Evolutionary conservation across 192 early-diverging fungal species (phyloP).

Genomic region (Backusella sp.): DNA sequence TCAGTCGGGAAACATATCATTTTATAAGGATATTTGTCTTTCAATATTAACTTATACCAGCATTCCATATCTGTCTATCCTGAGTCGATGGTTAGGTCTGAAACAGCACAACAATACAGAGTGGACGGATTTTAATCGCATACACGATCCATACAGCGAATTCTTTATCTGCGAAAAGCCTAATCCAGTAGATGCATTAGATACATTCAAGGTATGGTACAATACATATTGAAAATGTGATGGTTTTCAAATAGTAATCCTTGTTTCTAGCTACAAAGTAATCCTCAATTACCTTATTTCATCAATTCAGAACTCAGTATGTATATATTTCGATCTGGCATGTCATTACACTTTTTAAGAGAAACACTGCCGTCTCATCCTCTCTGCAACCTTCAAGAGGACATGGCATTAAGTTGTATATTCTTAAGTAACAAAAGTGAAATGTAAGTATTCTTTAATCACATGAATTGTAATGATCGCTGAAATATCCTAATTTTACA

Average conservation of each 20-base stretch:
- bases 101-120: neutral
- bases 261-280: slow-evolving; percentile 16
- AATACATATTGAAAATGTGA: neutral
- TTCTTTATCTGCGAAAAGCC: slow-evolving; percentile 30
- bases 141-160: slow-evolving; percentile 37
- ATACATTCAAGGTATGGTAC: slow-evolving; percentile 26
- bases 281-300: slow-evolving; percentile 21
- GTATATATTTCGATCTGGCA: slow-evolving; percentile 40
- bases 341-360: slow-evolving; percentile 38
- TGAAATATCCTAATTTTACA: slow-evolving; percentile 4
- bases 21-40: slow-evolving; percentile 25
- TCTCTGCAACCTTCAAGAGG: slow-evolving; percentile 22
- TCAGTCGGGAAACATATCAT: slow-evolving; percentile 17
- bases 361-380: slow-evolving; percentile 34
- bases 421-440: neutral
- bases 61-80: slow-evolving; percentile 38
- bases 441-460: slow-evolving; percentile 21
- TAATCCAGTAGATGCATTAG: slow-evolving; percentile 15
- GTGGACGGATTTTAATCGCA: neutral
- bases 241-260: neutral
- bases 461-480: neutral
- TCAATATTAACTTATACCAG: slow-evolving; percentile 37
- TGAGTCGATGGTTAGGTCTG: slow-evolving; percentile 42
- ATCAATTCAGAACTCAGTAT: slow-evolving; percentile 27
- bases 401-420: neutral